Evolutionary conservation across 106 monocot genomes (phyloP), one percentile per base, ranked within the genome.

Genomic region (Allium sativum): DNA sequence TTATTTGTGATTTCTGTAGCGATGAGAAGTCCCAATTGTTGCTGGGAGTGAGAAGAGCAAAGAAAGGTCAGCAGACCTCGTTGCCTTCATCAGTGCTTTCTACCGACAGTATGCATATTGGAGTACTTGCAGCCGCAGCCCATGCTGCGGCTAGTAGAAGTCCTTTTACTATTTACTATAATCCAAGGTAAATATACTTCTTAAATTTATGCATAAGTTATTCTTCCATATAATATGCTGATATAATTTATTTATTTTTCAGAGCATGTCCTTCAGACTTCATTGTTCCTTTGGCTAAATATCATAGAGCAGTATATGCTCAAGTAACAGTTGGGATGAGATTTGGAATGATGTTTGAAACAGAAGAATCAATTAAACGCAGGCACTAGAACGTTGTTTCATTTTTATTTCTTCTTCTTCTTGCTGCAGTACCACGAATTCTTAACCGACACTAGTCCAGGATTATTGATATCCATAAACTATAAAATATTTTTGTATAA

Each of bases 321-420:
- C 96, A 87, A 68, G 68, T 87, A 40, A 84, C 87, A 31, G 50
- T 78, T 68, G 90, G 96, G 48, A 87, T 84, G 81, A 86, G 95
- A 77, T 90, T 90, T 77, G 95, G 87, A 47, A 95, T 95, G 95
- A 90, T 95, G 95, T 84, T 94, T 81, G 94, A 86, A 74, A 95
- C 95, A 14, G 95, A 95, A 40, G 89, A 90, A 60, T 87, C 90
- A 20, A 87, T 56, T 54, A 95, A 84, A 72, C 74, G 96, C 71
- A 96, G 96, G 94, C 90, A 40, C 22, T 50, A 31, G 31, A 31
- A 31, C 5, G 31, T 31, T 31, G 4, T 31, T 31, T 31, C 31
- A 3, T 31, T 31, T 5, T 31, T 31, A 5, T 31, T 31, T 31
- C 5, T 31, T 1, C 31, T 31, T 31, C 31, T 31, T 31, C 5